Evolutionary conservation across 139 green algal genomes (phyloP), one percentile per base, ranked within the genome.

Genomic region (Eudorina sp.): DNA sequence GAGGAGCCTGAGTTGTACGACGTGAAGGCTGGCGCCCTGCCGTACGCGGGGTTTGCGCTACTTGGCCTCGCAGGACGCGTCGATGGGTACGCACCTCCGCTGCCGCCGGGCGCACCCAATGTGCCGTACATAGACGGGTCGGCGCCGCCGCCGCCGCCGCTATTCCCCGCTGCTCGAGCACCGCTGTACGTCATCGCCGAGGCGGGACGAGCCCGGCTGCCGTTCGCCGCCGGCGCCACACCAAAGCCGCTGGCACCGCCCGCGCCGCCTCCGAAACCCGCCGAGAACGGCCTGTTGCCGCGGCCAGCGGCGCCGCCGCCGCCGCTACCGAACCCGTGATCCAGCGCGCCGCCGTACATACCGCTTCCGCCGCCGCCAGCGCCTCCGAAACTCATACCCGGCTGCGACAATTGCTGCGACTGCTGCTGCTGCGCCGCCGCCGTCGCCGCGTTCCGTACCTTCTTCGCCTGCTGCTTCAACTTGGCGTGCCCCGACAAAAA

Each of bases 401-500:
- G 68, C 31, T 31, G 36, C 68, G 51, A 21, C 4, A 66, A 66
- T n/a, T n/a, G 55, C 62, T 34, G 19, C n/a, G 62, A 72, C 13
- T 72, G 62, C 62, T 72, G 62, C 62, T 55, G 48, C 48, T 72
- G 62, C 62, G 62, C 62, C 40, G 80, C 53, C 45, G 43, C 36
- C 80, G 62, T 7, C 31, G 43, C 60, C 2, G n/a, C 18, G 5
- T 51, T 18, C 25, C 62, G 29, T 19, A 77, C 40, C 60, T 41
- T 41, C 43, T 64, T 62, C 21, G 29, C 83, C 68, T 88, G 83
- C 83, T 81, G 58, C 60, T 86, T 86, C 70, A 91, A 73, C 25
- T 76, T 72, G 0, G 73, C 38, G 72, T 91, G 62, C 0, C 53
- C 58, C 11, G 81, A 51, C 38, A 89, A 73, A 48, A 91, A 91